phyloP scores from a whole-genome alignment of 257 asterid genomes.

The Rhazya stricta region DNA sequence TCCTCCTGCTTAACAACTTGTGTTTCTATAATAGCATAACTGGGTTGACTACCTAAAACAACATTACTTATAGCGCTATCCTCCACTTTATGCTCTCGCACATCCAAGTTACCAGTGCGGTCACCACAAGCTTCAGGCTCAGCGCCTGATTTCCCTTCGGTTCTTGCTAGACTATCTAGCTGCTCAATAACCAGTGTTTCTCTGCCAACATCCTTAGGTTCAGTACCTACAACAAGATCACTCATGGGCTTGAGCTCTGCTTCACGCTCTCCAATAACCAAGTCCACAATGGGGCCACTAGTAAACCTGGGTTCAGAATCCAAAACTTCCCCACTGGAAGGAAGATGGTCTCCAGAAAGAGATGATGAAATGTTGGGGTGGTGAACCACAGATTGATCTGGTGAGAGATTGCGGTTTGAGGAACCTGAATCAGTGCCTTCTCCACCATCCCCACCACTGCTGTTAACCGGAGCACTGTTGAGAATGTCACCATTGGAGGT shows the following conservation, averaged over 20 bases:
- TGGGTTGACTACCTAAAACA: conserved; percentile 2
- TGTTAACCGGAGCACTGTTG: conserved; percentile 10
- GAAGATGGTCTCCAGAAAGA: conserved; percentile 9
- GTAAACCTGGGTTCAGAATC: conserved; percentile 7
- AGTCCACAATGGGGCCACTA: conserved; percentile 21
- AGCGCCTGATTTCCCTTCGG: conserved; percentile 22
- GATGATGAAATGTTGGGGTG: neutral
- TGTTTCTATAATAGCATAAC: conserved; percentile 13
- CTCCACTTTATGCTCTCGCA: conserved; percentile 2
- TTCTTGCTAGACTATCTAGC: conserved; percentile 20
- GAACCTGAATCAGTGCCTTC: conserved; percentile 21
- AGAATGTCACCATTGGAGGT: conserved; percentile 12
- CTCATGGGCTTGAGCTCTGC: neutral
- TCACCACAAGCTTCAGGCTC: conserved; percentile 22
- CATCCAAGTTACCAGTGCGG: conserved; percentile 19
- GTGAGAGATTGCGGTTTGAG: neutral
- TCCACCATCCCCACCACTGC: conserved; percentile 11
- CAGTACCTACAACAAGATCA: conserved; percentile 4
- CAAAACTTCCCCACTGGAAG: neutral
- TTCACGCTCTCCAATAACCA: conserved; percentile 11
- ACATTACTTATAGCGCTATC: conserved; percentile 12
- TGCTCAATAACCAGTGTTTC: conserved; percentile 20
- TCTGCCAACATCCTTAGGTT: conserved; percentile 7
- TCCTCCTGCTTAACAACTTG: conserved; percentile 21
- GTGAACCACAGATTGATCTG: neutral